phyloP scores from a whole-genome alignment of 148 eudicot genomes.

The Amaranthus hypochondriacus region DNA sequence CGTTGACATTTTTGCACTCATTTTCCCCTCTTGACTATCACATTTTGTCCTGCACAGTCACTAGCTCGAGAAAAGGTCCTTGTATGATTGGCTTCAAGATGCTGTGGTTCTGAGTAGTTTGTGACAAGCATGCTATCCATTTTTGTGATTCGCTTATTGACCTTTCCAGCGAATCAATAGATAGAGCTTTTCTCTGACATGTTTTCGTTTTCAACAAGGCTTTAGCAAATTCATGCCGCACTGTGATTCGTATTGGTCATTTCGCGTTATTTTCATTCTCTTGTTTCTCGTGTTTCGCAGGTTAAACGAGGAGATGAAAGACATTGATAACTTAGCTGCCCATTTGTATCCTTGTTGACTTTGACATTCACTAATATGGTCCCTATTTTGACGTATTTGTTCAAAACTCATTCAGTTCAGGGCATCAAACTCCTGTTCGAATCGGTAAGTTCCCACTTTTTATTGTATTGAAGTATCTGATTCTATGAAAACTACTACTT shows the following conservation, averaged over 20 bases:
- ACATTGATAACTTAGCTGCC: conserved; percentile 55
- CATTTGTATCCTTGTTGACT: conserved; percentile 69
- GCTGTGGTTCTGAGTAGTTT: not conserved
- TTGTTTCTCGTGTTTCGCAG: conserved; percentile 34
- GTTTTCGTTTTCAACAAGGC: too few relatives aligned
- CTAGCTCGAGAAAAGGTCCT: not conserved
- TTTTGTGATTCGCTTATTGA: not conserved
- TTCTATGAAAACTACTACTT: not conserved
- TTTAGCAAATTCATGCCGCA: too few relatives aligned
- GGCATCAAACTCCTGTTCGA: not conserved
- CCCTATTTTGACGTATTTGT: not conserved
- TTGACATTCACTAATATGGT: not conserved
- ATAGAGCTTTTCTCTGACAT: not conserved
- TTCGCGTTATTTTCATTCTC: not conserved
- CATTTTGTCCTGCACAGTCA: not conserved
- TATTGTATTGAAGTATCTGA: not conserved
- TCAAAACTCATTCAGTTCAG: not conserved
- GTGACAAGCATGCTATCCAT: too few relatives aligned
- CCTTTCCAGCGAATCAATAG: not conserved
- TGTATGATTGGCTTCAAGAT: not conserved
- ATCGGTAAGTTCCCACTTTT: not conserved
- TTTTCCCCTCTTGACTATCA: not conserved
- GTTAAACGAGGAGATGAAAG: conserved; percentile 91
- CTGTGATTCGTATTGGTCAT: too few relatives aligned
- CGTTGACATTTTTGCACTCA: not conserved